phyloP scores from a whole-genome alignment of 2,329 filamentous ascomycete species.

The Aspergillus tanneri region DNA sequence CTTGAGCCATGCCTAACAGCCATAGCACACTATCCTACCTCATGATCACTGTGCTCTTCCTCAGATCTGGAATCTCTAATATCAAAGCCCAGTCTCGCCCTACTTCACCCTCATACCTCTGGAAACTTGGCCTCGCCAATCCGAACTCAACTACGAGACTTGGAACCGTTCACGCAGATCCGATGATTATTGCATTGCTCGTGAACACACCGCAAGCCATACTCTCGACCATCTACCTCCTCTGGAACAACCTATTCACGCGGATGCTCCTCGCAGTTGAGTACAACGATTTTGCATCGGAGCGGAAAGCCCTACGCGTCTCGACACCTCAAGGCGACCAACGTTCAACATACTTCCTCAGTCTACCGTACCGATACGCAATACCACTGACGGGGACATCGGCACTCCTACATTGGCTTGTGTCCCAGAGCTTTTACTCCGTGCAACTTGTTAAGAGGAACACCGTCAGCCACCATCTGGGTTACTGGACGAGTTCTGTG shows the following conservation, averaged over 20 bases:
- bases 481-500: neutral
- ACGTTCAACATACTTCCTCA: constrained; percentile 46
- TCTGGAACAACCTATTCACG: constrained; percentile 40
- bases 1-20: no score
- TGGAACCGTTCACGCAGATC: neutral
- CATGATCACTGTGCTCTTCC: no score
- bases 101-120: neutral
- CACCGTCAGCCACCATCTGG: neutral
- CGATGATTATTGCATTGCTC: constrained; percentile 8
- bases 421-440: constrained; percentile 48
- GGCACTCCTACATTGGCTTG: constrained; percentile 46
- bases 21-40: no score
- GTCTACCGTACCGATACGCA: constrained; percentile 35
- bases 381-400: constrained; percentile 35
- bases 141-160: neutral
- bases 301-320: constrained; percentile 43
- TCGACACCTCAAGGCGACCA: constrained; percentile 43
- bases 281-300: constrained; percentile 43
- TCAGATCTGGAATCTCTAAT: no score
- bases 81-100: no score
- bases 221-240: constrained; percentile 34
- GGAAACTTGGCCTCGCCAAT: neutral
- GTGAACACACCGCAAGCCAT: constrained; percentile 36
- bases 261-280: constrained; percentile 49
- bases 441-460: constrained; percentile 24